Evolutionary conservation across 2,329 filamentous ascomycete genomes (phyloP), one percentile per base, ranked within the genome.

Genomic region (Fusarium pseudocircinatum): DNA sequence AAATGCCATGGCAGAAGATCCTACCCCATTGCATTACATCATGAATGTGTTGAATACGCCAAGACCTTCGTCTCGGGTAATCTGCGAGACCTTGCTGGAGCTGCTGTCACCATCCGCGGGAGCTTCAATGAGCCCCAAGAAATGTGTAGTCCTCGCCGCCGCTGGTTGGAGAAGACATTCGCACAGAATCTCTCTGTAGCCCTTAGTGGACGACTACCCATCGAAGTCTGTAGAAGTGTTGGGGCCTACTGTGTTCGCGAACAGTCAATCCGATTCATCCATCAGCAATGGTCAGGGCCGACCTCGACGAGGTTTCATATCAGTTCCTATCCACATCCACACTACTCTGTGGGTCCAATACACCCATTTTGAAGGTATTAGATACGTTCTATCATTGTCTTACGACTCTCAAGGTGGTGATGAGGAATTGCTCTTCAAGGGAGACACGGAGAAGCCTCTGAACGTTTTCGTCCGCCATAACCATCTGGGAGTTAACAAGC

Each of bases 111-210:
- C 13, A 44, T 44, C 7, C 42, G 24, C 0, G 24, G 42, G 42
- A 44, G 42, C 42, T 26, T 44, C 18, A 14, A 20, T 14, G 24
- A 0, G 42, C 42, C 42, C 1, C 11, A 9, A 26, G 11, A 44
- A 20, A 44, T 44, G 42, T 44, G 42, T 26, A 16, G 4, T 26
- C 24, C 24, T 26, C 42, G 42, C 2, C 42, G 42, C 12, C 16
- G 24, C 7, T 44, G 42, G 42, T 26, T 44, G 12, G 42, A 44
- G 24, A 10, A 13, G 12, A 44, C 7, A 1, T 11, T 44, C 42
- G 9, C 43, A 26, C 24, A 26, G 7, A 44, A 44, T 4, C 24
- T 44, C 1, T 26, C 2, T 0, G 1, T 3, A 4, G 24, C 42
- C 16, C 4, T 44, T 26, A 0, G 24, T 20, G 16, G 24, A 9